Percentiles rank a stretch among this genome's conserved stretches.
Conservation (phyloP, 106 monocot genomes). For the Dioscorea dumetorum region DNA sequence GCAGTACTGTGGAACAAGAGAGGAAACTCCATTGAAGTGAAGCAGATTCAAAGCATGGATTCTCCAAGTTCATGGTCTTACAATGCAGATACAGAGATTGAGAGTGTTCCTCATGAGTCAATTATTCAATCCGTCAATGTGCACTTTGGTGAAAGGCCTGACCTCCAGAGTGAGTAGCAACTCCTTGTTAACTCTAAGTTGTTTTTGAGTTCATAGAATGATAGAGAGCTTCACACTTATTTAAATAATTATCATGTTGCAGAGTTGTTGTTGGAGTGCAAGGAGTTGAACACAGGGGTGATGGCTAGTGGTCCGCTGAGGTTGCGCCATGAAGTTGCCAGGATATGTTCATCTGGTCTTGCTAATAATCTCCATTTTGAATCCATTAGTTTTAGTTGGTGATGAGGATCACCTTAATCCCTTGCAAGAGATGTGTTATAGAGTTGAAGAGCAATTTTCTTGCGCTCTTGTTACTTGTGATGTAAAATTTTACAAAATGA, state of each 20-base stretch:
- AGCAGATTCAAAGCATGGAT: slow-evolving; percentile 16
- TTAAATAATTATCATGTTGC: background rate
- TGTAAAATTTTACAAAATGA: background rate
- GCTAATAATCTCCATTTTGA: slow-evolving; percentile 58
- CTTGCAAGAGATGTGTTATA: background rate
- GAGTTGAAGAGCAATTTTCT: background rate
- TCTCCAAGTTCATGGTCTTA: slow-evolving; percentile 29
- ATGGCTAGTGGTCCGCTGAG: slow-evolving; percentile 51
- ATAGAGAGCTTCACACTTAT: too few relatives aligned
- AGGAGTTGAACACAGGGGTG: slow-evolving; percentile 30
- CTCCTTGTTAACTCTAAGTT: too few relatives aligned
- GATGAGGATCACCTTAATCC: background rate
- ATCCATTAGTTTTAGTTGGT: slow-evolving; percentile 77
- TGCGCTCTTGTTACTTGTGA: background rate
- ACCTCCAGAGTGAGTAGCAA: slow-evolving; percentile 48
- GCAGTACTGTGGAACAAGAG: slow-evolving; percentile 46
- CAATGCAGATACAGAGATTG: slow-evolving; percentile 37
- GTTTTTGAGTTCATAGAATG: too few relatives aligned
- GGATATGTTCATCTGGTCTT: slow-evolving; percentile 41
- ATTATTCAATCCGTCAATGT: slow-evolving; percentile 31
- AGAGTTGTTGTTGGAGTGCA: slow-evolving; percentile 45
- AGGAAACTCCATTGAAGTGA: slow-evolving; percentile 5
- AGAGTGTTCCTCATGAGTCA: slow-evolving; percentile 39
- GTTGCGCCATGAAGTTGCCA: slow-evolving; percentile 58
- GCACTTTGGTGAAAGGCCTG: slow-evolving; percentile 45